Conservation (phyloP, 2,329 filamentous ascomycete genomes). For the Arachnomyces sp. region DNA sequence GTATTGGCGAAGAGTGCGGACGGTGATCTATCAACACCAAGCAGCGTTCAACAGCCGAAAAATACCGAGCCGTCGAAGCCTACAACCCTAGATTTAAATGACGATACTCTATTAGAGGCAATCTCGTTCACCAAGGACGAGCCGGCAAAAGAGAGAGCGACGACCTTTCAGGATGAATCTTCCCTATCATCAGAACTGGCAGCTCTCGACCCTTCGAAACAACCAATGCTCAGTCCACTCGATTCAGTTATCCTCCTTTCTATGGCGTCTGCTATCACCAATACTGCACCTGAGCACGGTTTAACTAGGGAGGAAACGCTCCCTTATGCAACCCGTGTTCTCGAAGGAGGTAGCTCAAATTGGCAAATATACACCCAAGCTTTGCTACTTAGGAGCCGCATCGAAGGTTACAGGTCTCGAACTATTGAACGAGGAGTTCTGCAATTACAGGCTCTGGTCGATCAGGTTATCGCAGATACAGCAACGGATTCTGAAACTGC, state of each 20-base stretch:
- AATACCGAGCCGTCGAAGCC: conserved; percentile 41
- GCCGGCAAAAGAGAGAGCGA: conserved; percentile 30
- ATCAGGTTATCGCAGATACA: conserved; percentile 89
- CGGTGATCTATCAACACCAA: conserved; percentile 15
- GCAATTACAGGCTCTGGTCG: conserved; percentile 89
- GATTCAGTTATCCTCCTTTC: conserved; percentile 83
- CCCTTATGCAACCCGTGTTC: conserved; percentile 80
- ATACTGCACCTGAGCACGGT: conserved; percentile 75
- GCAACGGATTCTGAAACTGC: conserved; percentile 33
- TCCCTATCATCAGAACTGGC: conserved; percentile 55
- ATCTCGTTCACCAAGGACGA: conserved; percentile 65
- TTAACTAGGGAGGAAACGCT: conserved; percentile 89
- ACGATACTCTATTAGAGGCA: conserved; percentile 84
- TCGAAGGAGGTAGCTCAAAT: conserved; percentile 83
- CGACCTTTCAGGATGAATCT: conserved; percentile 35
- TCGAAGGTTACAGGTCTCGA: conserved; percentile 78
- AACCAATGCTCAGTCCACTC: conserved; percentile 72
- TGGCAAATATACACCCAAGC: conserved; percentile 98
- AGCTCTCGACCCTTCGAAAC: conserved; percentile 64
- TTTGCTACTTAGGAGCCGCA: conserved; percentile 76
- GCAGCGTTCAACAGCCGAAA: conserved; percentile 15
- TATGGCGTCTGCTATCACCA: conserved; percentile 77
- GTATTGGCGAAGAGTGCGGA: conserved; percentile 73
- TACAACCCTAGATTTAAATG: conserved; percentile 69
- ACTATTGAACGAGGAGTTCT: conserved; percentile 85